Evolutionary conservation across 306 rosid genomes (phyloP), one percentile per base, ranked within the genome.

Genomic region (Prunus mongolica): DNA sequence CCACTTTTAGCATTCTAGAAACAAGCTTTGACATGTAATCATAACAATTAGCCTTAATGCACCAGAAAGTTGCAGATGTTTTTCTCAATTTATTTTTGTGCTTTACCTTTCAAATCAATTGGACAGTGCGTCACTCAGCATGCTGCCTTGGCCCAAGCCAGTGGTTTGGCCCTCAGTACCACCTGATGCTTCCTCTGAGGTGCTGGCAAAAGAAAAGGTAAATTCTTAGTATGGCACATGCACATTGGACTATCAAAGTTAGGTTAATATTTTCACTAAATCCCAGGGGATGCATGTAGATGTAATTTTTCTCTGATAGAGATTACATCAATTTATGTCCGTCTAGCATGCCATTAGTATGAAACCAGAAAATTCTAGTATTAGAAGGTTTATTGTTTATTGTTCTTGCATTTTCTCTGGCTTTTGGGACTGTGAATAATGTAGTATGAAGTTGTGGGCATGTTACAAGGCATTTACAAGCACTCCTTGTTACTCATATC

Each of bases 111-210:
- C 32, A 71, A 72, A 27, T 54, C 76, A 62, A 80, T 74, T 76
- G 86, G 79, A 74, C 88, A 95, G 99, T 82, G 97, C 97, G 83
- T 86, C 86, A 76, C 96, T 92, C 82, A 95, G 99, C 88, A 92
- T 95, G 93, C 88, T 95, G 67, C 93, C 98, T 72, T 95, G 99
- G 99, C 99, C 99, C 67, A 95, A 87, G 87, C 97, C 99, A 77
- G 89, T 90, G 74, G 83, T 84, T 65, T 95, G 99, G 99, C 99
- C 99, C 67, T 78, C 80, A 52, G 89, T 89, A 86, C 97, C 99
- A 79, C 80, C 90, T 58, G 99, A 88, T 67, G 91, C 92, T 76
- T 95, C 96, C 24, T 82, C 93, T 55, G 91, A 95, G 82, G 97
- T 92, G 83, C 85, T 95, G 77, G 90, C 84, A 75, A 92, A 92